phyloP scores from a whole-genome alignment of 352 stramenopile genomes.

The Pythium dissotocum region DNA sequence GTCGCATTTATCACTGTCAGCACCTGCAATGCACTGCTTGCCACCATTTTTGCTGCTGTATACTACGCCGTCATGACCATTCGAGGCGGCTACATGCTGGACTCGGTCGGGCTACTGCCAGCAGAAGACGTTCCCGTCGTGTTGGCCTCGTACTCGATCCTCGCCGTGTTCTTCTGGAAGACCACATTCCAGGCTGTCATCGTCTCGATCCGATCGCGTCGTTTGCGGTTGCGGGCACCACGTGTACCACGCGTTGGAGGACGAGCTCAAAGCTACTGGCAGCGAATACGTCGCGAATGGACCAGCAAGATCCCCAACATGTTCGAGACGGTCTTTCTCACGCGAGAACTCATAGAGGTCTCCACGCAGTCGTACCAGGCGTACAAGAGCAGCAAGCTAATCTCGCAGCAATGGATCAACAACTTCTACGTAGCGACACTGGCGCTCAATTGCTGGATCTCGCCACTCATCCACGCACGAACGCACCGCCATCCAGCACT shows the following conservation, averaged over 20 bases:
- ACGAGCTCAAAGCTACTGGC: neutral
- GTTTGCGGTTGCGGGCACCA: neutral
- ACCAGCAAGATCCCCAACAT: neutral
- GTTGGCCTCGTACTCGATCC: conserved; percentile 2
- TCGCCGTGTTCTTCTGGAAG: conserved; percentile 14
- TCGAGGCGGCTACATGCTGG: conserved; percentile 21
- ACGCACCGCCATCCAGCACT: neutral
- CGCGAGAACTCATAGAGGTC: conserved; percentile 22
- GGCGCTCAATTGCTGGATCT: conserved; percentile 26
- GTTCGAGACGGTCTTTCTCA: conserved; percentile 24
- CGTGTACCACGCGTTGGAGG: neutral
- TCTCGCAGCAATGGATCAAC: conserved; percentile 23
- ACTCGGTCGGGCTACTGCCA: conserved; percentile 5
- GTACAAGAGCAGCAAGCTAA: conserved; percentile 26
- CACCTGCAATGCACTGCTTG: conserved; percentile 3
- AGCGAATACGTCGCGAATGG: neutral
- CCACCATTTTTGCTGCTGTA: conserved; percentile 5
- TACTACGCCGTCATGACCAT: conserved; percentile 18
- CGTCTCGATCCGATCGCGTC: conserved; percentile 3
- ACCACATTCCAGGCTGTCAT: conserved; percentile 2
- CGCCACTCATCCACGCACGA: conserved; percentile 19
- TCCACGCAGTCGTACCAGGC: conserved; percentile 24
- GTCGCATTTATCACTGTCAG: neutral
- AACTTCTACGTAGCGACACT: conserved; percentile 21
- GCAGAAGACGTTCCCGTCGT: conserved; percentile 9